Evolutionary conservation across 2,329 filamentous ascomycete species (phyloP), one percentile per base, ranked within the genome.

Genomic region (Pseudogymnoascus sp.): DNA sequence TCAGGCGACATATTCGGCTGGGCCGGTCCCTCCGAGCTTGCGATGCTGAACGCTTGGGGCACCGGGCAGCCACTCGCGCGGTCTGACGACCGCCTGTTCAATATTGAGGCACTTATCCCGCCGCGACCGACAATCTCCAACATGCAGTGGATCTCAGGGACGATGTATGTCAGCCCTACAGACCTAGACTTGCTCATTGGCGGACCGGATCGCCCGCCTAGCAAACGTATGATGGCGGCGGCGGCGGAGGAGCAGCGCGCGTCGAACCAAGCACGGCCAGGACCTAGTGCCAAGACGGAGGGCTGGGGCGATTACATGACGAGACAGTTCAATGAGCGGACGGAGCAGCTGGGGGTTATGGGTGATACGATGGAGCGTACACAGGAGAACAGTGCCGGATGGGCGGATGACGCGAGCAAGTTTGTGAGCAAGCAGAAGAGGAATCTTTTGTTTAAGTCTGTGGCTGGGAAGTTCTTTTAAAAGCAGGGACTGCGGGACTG

Each of bases 121-220:
- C 82, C 91, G 11, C 86, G 95, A 1, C 95, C 95, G 0, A 96
- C 92, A 0, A 99, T 99, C 65, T 96, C 90, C 18, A 96, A 96
- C 70, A 77, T 99, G 38, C 92, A 97, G 76, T 99, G 95, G 95
- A 91, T 99, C 61, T 89, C 92, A 0, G 95, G 95, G 3, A 97
- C 93, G 1, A 93, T 97, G 75, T 89, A 96, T 69, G 84, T 99
- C 53, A 91, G 91, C 1, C 88, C 91, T 0, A 82, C 87, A 1
- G 95, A 99, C 70, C 86, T 99, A 71, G 95, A 97, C 71, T 77
- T 96, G 1, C 79, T 99, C 1, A 95, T 99, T 65, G 91, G 93
- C 60, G 93, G 93, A 0, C 88, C 92, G 1, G 89, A 95, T 71
- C 85, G 95, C 2, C 95, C 93, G 2, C 88, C 91, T 1, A 95